phyloP scores from a whole-genome alignment of 1,139 yeast genomes.

The Scheffersomyces parashehatae region DNA sequence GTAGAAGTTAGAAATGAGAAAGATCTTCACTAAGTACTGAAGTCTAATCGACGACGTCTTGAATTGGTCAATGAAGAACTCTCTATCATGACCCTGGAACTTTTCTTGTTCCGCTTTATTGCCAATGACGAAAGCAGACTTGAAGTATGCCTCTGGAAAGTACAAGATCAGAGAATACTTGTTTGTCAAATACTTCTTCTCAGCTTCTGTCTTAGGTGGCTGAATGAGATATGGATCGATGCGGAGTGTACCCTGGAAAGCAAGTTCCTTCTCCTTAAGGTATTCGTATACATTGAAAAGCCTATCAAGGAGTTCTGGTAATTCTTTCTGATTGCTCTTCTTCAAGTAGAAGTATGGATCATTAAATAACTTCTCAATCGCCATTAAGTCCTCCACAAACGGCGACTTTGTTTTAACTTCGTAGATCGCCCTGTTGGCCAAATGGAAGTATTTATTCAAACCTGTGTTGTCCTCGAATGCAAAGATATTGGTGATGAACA shows the following conservation, averaged over 20 bases:
- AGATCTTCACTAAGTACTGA: slow-evolving; percentile 34
- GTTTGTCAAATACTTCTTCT: slow-evolving; percentile 16
- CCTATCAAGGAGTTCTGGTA: slow-evolving; percentile 23
- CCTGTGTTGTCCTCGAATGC: slow-evolving; percentile 49
- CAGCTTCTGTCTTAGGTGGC: slow-evolving; percentile 16
- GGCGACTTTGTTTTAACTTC: slow-evolving; percentile 24
- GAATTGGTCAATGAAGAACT: slow-evolving; percentile 25
- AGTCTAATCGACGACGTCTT: slow-evolving; percentile 29
- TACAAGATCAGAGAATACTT: slow-evolving; percentile 25
- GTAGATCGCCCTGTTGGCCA: slow-evolving; percentile 26
- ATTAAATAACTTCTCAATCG: slow-evolving; percentile 31
- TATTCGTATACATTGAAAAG: slow-evolving; percentile 27
- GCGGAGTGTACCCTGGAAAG: slow-evolving; percentile 15
- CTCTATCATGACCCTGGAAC: slow-evolving; percentile 26
- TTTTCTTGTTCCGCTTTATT: slow-evolving; percentile 14
- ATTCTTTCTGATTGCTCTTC: slow-evolving; percentile 20
- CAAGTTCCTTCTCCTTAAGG: slow-evolving; percentile 33
- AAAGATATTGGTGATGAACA: slow-evolving; percentile 34
- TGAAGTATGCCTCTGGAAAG: slow-evolving; percentile 42
- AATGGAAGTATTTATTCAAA: slow-evolving; percentile 40
- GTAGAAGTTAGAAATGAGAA: slow-evolving; percentile 30
- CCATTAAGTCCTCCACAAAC: slow-evolving; percentile 36
- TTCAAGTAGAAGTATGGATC: slow-evolving; percentile 39
- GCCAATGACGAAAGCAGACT: slow-evolving; percentile 27
- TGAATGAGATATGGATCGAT: slow-evolving; percentile 19